Evolutionary conservation across 768 basidiomycete species (phyloP), one percentile per base, ranked within the genome.

Genomic region (Suillus sp.): DNA sequence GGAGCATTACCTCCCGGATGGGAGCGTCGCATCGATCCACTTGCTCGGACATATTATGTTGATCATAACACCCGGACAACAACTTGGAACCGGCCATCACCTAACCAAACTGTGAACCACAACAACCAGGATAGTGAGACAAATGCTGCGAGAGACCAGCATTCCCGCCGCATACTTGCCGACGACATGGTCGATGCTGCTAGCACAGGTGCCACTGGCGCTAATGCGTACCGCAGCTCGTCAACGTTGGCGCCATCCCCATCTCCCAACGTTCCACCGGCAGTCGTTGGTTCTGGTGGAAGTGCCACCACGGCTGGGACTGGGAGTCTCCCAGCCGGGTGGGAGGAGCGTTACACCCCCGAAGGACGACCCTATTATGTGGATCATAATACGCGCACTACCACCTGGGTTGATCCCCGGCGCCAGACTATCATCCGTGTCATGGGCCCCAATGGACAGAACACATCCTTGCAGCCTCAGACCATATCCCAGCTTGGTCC

Each of bases 391-490:
- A 99, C 96, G 13, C 88, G 97, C 55, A 99, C 97, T 22, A 99
- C 97, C 37, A 99, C 97, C n/a, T 99, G 97, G 97, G 96, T 99
- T 27, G 97, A 99, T 74, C 97, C 97, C 43, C 91, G 97, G 57
- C 88, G 97, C 53, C 97, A 99, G 79, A 95, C 95, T 13, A 86
- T 99, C 65, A 91, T 99, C 64, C 95, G 96, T 66, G 96, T 98
- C 55, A 92, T 99, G 89, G 96, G 94, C 22, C 94, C 95, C 25
- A 88, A 87, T 70, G 95, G 96, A 13, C 93, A 93, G 76, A 92
- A 91, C 67, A 79, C 94, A 18, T 86, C 91, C 6, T 81, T 95
- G 32, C 96, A 98, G 74, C 94, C 95, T 10, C 96, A 98, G 75
- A 91, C 95, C 11, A 96, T 99, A 62, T 93, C 93, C 13, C 96